Evolutionary conservation across 257 asterid genomes (phyloP).

Genomic region (Nicotiana obtusifolia): DNA sequence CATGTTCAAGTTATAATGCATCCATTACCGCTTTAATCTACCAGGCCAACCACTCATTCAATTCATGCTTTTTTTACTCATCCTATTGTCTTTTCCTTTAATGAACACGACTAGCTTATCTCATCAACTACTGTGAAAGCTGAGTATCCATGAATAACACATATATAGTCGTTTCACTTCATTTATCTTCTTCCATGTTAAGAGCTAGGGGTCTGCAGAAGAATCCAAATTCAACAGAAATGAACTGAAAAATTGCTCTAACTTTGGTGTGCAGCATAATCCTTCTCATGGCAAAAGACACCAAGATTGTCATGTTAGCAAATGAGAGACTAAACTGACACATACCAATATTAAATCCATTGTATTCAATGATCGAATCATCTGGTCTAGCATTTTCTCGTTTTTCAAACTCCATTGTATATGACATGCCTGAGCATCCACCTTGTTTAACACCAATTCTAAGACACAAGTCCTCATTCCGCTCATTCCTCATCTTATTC

Average conservation of each 20-base stretch:
- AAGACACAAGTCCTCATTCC: constrained; percentile 60
- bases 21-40: not conserved
- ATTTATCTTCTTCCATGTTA: not conserved
- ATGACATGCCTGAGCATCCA: constrained; percentile 97
- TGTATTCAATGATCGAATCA: constrained; percentile 79
- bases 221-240: not conserved
- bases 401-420: constrained; percentile 90
- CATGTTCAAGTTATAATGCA: not conserved
- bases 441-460: constrained; percentile 98
- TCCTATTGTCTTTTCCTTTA: not conserved
- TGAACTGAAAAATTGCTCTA: not conserved
- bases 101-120: not conserved
- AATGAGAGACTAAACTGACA: not conserved
- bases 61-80: not conserved
- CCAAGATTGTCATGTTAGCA: not conserved
- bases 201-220: not conserved
- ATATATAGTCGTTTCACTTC: not conserved
- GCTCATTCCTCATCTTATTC: constrained; percentile 64
- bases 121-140: not conserved
- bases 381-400: constrained; percentile 66
- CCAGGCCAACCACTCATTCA: not conserved
- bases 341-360: constrained; percentile 79
- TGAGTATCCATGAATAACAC: not conserved
- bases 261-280: not conserved
- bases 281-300: not conserved